phyloP scores from a whole-genome alignment of 805 yeast species.

The Hanseniaspora taiwanica region DNA sequence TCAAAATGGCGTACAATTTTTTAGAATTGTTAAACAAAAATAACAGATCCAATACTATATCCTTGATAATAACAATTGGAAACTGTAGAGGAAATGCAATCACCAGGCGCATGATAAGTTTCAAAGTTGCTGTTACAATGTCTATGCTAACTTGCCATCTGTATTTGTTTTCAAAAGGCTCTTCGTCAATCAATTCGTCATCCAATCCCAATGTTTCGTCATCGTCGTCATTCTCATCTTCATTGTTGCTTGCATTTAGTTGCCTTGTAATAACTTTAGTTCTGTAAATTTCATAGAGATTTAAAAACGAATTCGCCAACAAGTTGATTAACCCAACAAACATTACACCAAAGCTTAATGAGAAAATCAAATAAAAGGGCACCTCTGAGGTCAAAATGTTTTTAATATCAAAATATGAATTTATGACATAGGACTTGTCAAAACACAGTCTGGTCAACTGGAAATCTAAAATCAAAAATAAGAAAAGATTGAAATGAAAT shows the following conservation, averaged over 20 bases:
- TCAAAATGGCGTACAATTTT: conserved; percentile 28
- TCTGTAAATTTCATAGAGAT: conserved; percentile 38
- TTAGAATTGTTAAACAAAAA: conserved; percentile 23
- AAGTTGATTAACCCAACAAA: conserved; percentile 35
- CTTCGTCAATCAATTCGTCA: conserved; percentile 33
- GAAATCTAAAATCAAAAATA: conserved; percentile 39
- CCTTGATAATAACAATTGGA: conserved; percentile 33
- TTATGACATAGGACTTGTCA: conserved; percentile 25
- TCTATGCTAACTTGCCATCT: conserved; percentile 46
- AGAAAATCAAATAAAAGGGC: conserved; percentile 50
- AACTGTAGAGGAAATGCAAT: conserved; percentile 33
- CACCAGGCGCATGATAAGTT: conserved; percentile 32
- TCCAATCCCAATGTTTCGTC: conserved; percentile 1
- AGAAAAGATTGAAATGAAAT: conserved; percentile 32
- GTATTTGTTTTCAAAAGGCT: conserved; percentile 60
- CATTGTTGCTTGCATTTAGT: background rate
- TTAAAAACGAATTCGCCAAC: conserved; percentile 16
- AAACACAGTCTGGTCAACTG: conserved; percentile 40
- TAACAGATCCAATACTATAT: conserved; percentile 28
- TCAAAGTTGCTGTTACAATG: conserved; percentile 34
- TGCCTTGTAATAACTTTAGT: conserved; percentile 4
- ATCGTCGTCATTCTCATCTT: conserved; percentile 6
- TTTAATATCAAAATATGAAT: no score
- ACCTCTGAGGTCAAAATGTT: conserved; percentile 30
- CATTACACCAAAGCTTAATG: conserved; percentile 61